Percentiles rank a stretch among this genome's conserved stretches.
Conservation (phyloP, 345 rosid species). For the Garcia nutans region DNA sequence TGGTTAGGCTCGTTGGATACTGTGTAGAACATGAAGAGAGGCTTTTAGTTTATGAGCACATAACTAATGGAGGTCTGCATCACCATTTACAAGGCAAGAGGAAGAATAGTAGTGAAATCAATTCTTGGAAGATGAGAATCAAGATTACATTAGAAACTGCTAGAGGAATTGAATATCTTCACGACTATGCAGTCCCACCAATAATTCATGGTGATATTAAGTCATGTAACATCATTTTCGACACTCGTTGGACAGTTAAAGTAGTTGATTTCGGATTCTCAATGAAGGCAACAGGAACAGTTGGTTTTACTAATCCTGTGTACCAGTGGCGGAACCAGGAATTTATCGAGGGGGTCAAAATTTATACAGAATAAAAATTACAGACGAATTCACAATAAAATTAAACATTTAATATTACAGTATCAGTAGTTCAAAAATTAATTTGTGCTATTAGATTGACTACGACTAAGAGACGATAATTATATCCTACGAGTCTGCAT, state of each 20-base stretch:
- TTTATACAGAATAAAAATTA: too few relatives aligned
- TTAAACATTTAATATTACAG: too few relatives aligned
- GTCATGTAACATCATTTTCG: constrained; percentile 60
- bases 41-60: constrained; percentile 75
- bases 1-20: constrained; percentile 81
- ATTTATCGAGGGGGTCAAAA: too few relatives aligned
- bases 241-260: constrained; percentile 61
- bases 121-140: constrained; percentile 80
- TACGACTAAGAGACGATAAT: too few relatives aligned
- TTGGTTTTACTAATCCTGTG: too few relatives aligned
- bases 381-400: too few relatives aligned
- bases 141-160: constrained; percentile 70
- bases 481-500: too few relatives aligned
- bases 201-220: constrained; percentile 85
- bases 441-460: too few relatives aligned
- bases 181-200: constrained; percentile 63
- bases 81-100: neutral
- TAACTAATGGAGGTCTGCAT: constrained; percentile 30
- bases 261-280: constrained; percentile 86
- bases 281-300: constrained; percentile 27
- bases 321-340: too few relatives aligned
- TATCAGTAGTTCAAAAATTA: too few relatives aligned
- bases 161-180: constrained; percentile 82
- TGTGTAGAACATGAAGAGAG: constrained; percentile 73
- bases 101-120: constrained; percentile 52